Conservation (phyloP, 495 filamentous ascomycete genomes). For the Lophium mytilinum region DNA sequence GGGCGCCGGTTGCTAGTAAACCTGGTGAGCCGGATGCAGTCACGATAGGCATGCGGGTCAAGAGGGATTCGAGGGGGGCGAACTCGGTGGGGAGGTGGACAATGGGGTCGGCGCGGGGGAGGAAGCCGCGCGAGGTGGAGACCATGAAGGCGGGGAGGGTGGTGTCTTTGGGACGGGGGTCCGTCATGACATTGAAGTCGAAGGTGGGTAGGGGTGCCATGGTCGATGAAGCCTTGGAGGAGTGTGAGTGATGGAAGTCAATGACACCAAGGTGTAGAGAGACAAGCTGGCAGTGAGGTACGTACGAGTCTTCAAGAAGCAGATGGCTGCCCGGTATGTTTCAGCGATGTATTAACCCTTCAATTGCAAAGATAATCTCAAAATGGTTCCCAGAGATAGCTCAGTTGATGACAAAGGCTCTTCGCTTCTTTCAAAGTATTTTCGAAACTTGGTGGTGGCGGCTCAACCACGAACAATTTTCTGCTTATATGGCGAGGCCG, state of each 20-base stretch:
- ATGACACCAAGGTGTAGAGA: background rate
- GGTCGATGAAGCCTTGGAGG: background rate
- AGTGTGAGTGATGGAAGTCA: background rate
- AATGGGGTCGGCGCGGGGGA: slow-evolving; percentile 56
- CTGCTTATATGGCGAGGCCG: slow-evolving; percentile 48
- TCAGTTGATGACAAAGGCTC: background rate
- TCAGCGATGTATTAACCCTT: too few species aligned
- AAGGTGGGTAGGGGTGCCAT: slow-evolving; percentile 31
- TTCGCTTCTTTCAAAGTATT: background rate
- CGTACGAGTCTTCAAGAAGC: too few species aligned
- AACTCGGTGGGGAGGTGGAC: slow-evolving; percentile 60
- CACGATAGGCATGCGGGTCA: slow-evolving; percentile 66
- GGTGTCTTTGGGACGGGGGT: slow-evolving; percentile 50
- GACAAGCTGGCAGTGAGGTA: background rate
- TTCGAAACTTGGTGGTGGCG: background rate
- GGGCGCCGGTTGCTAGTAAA: slow-evolving; percentile 60
- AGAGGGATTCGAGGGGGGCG: slow-evolving; percentile 55
- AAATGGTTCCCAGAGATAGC: background rate
- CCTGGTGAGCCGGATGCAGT: slow-evolving; percentile 61
- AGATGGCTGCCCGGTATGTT: too few species aligned
- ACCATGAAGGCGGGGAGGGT: slow-evolving; percentile 72
- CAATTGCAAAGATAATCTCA: background rate
- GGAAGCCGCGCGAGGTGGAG: slow-evolving; percentile 73
- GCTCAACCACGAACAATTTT: slow-evolving; percentile 3
- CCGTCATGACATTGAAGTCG: slow-evolving; percentile 44